Conservation (phyloP, 1,139 yeast species). For the Arxiozyma telluris region DNA sequence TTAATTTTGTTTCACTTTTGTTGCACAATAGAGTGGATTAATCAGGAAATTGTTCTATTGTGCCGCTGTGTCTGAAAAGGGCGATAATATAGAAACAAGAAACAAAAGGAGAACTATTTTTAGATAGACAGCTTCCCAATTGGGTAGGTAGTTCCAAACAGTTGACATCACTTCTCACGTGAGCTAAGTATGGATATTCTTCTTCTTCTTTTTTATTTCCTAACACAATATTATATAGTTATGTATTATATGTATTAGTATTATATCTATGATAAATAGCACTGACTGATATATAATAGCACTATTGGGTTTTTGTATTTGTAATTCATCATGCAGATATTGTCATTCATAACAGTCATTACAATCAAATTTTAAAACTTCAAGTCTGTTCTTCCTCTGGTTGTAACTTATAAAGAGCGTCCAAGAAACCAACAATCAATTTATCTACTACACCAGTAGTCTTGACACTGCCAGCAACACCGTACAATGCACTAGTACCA, state of each 20-base stretch:
- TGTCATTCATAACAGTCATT: not conserved
- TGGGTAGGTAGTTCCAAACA: not conserved
- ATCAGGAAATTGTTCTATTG: not conserved
- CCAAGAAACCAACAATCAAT: conserved; percentile 70
- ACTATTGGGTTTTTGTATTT: too few species aligned
- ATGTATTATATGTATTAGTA: too few species aligned
- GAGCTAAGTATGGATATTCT: not conserved
- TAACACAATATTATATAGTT: too few species aligned
- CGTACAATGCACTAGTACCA: conserved; percentile 76
- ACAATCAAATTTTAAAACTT: too few species aligned
- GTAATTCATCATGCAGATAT: too few species aligned
- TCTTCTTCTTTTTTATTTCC: not conserved
- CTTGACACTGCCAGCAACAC: conserved; percentile 85
- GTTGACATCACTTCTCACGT: not conserved
- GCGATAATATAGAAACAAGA: not conserved
- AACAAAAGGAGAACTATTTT: not conserved
- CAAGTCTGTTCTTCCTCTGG: conserved; percentile 8
- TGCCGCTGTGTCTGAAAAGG: not conserved
- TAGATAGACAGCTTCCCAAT: not conserved
- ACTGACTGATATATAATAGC: too few species aligned
- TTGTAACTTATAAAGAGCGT: conserved; percentile 44
- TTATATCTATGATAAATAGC: too few species aligned
- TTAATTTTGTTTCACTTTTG: not conserved
- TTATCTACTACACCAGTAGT: conserved; percentile 81
- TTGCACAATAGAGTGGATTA: not conserved